A percentile compares a stretch with the other conserved stretches of the same genome.
Evolutionary conservation across 1,284 basidiomycete species (phyloP).

Genomic region (Cerrena zonata): DNA sequence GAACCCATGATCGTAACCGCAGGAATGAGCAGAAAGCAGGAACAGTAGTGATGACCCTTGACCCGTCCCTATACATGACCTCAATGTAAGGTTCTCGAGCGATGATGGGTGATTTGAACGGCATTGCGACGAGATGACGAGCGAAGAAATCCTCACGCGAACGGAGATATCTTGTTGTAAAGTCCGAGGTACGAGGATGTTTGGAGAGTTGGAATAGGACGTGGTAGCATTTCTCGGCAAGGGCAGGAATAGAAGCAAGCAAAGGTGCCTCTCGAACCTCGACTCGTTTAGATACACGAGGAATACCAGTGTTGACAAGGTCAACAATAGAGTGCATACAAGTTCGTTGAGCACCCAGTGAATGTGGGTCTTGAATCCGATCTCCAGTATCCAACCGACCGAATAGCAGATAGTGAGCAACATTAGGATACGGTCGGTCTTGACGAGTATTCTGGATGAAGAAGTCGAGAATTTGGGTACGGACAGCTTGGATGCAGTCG

Average conservation of each 20-base stretch:
- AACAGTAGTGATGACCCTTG: slow-evolving; percentile 69
- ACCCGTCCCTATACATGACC: slow-evolving; percentile 69
- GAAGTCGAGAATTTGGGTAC: slow-evolving; percentile 80
- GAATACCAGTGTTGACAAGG: slow-evolving; percentile 68
- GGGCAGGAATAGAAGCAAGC: slow-evolving; percentile 63
- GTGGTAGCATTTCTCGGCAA: slow-evolving; percentile 84
- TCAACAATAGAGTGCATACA: slow-evolving; percentile 81
- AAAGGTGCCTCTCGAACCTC: slow-evolving; percentile 34
- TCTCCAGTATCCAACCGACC: slow-evolving; percentile 49
- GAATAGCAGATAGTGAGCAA: slow-evolving; percentile 87
- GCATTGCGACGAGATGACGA: slow-evolving; percentile 72
- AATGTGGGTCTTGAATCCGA: slow-evolving; percentile 70
- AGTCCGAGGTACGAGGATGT: slow-evolving; percentile 77
- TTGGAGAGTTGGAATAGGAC: slow-evolving; percentile 84
- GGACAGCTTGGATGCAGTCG: slow-evolving; percentile 62
- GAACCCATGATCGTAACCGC: slow-evolving; percentile 76
- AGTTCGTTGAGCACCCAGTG: slow-evolving; percentile 62
- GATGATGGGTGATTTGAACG: slow-evolving; percentile 52
- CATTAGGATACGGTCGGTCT: slow-evolving; percentile 68
- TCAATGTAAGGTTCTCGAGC: slow-evolving; percentile 55
- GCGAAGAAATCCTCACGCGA: slow-evolving; percentile 87
- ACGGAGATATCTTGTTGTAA: slow-evolving; percentile 83
- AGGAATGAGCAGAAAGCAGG: slow-evolving; percentile 75
- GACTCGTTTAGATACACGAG: slow-evolving; percentile 41
- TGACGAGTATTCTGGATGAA: slow-evolving; percentile 75